Evolutionary conservation across 371 early-diverging fungal species (phyloP), one percentile per base, ranked within the genome.

Genomic region (Homolaphlyctis polyrhiza): DNA sequence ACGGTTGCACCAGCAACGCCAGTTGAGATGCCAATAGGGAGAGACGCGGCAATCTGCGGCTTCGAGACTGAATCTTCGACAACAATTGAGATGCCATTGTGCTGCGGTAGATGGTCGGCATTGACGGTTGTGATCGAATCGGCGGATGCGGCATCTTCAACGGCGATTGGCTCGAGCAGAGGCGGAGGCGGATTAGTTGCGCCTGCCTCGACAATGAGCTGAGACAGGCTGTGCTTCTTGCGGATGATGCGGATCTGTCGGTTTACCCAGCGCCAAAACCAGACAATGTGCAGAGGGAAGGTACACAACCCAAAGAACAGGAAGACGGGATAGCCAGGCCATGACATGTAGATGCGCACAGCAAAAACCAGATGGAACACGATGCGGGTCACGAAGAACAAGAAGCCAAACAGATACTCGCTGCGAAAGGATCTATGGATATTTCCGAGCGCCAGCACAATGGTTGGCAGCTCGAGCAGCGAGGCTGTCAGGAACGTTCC

Each of bases 381-480:
- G 35, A 79, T 71, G 3, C 82, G 60, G 1, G 82, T 82, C 27
- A 64, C 35, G 52, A 79, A 80, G 54, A 82, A 82, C n/a, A 65
- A 63, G 13, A 62, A 35, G 5, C 75, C 74, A 70, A 82, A 82
- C 35, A 79, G 57, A 6, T 49, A 21, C 47, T 82, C 82, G 59
- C 64, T 73, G 8, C 80, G 47, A 66, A 70, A 73, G 2, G 66
- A 34, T 49, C 62, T 64, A 59, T 71, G 51, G 33, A 82, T 52
- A 30, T 66, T 61, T 2, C 82, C 82, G 16, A 74, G 35, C 0
- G 82, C 79, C 47, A 82, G 60, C 0, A 82, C 30, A 28, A 76
- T 60, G 0, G 82, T 82, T 2, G 82, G 79, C 1, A 82, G 45
- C 39, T 82, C 82, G 48, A 76, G 71, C 32, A 78, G 62, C 11